phyloP scores from a whole-genome alignment of 139 green algal species.

The Protoeuglena noctilucae region DNA sequence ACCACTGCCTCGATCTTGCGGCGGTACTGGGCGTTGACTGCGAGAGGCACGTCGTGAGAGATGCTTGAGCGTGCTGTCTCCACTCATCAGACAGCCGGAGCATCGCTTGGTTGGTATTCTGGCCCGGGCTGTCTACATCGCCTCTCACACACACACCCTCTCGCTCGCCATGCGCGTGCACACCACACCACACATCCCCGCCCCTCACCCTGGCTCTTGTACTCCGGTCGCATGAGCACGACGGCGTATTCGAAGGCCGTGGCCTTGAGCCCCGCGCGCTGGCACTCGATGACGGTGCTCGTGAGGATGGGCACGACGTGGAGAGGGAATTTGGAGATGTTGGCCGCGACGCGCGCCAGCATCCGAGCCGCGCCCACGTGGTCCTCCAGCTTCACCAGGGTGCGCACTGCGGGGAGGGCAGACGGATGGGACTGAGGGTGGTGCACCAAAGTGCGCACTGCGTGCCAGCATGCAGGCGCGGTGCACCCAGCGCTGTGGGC shows the following conservation, averaged over 20 bases:
- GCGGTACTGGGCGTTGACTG: slow-evolving; percentile 49
- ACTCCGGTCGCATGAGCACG: slow-evolving; percentile 57
- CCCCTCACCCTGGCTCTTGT: slow-evolving; percentile 18
- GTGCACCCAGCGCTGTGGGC: no score
- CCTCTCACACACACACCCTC: slow-evolving; percentile 7
- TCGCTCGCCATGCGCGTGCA: neutral
- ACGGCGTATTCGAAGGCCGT: slow-evolving; percentile 55
- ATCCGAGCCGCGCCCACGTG: slow-evolving; percentile 42
- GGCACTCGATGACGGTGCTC: slow-evolving; percentile 69
- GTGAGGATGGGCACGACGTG: slow-evolving; percentile 76
- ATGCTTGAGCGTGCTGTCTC: slow-evolving; percentile 13
- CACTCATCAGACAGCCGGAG: slow-evolving; percentile 2
- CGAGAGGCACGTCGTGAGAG: no score
- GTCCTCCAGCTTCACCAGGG: neutral
- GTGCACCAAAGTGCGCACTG: no score
- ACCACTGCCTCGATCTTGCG: slow-evolving; percentile 71
- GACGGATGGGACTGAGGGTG: no score
- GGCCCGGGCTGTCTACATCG: slow-evolving; percentile 8
- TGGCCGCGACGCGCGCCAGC: slow-evolving; percentile 46
- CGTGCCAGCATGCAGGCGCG: no score
- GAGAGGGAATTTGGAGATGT: slow-evolving; percentile 41
- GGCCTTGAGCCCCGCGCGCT: slow-evolving; percentile 47
- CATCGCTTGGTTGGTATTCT: slow-evolving; percentile 9
- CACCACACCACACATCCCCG: neutral
- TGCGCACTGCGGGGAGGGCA: no score